These are phyloP conservation scores for Phialophora macrospora DNA, from an alignment of 2,329 filamentous ascomycete genomes.

Conservation along the genomic window DNA sequence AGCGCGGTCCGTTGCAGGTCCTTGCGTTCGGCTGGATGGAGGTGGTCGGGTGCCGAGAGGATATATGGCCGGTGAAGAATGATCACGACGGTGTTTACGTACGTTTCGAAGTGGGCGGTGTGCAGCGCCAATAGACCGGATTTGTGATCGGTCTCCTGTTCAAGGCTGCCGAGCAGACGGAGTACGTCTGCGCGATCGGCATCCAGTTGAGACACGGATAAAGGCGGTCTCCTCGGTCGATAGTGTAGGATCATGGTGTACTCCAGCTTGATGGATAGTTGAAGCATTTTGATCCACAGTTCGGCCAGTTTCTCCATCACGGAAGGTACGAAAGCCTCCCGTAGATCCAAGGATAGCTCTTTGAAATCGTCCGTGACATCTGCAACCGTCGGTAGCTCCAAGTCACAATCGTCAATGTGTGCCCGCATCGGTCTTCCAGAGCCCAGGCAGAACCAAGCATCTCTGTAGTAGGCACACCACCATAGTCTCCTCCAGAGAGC, in stretches of 20 bases:
- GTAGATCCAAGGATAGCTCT: slow-evolving; percentile 22
- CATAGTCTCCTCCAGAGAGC: slow-evolving; percentile 49
- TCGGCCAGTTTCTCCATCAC: slow-evolving; percentile 33
- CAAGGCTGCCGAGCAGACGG: slow-evolving; percentile 27
- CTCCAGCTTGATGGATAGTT: slow-evolving; percentile 41
- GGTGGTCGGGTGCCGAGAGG: slow-evolving; percentile 36
- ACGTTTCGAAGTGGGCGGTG: slow-evolving; percentile 7
- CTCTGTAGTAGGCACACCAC: slow-evolving; percentile 50
- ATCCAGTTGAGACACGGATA: slow-evolving; percentile 38
- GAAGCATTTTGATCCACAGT: slow-evolving; percentile 39
- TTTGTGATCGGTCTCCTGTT: slow-evolving; percentile 30
- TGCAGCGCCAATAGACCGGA: slow-evolving; percentile 7
- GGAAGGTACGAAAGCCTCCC: slow-evolving; percentile 35
- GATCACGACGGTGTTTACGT: slow-evolving; percentile 39
- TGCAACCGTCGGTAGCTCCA: slow-evolving; percentile 40
- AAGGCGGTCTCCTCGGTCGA: slow-evolving; percentile 33
- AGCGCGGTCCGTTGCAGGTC: slow-evolving; percentile 39
- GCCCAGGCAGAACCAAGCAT: slow-evolving; percentile 49
- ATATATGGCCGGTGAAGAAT: slow-evolving; percentile 43
- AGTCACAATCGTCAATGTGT: slow-evolving; percentile 47
- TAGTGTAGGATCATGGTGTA: slow-evolving; percentile 40
- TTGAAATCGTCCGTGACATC: slow-evolving; percentile 42
- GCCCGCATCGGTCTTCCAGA: slow-evolving; percentile 49
- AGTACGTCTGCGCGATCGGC: slow-evolving; percentile 37
- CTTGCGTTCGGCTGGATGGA: slow-evolving; percentile 25